Evolutionary conservation across 768 basidiomycete species (phyloP), one percentile per base, ranked within the genome.

Genomic region (Cyclocybe cylindracea): DNA sequence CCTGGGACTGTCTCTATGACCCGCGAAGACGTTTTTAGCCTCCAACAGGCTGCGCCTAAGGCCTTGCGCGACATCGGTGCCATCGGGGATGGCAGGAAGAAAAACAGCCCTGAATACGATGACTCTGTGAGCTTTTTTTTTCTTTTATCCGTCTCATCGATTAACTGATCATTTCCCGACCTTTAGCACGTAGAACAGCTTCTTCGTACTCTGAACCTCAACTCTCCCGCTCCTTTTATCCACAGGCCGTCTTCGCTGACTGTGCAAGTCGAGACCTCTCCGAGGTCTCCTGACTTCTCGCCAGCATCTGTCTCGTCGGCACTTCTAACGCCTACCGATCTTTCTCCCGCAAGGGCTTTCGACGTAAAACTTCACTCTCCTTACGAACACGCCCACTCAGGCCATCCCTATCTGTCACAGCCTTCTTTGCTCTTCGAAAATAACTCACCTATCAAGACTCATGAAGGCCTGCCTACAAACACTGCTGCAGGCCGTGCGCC

Each of bases 1-100:
- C 52, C 44, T 45, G 61, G 61, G 5, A 53, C 61, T 51, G 53
- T 60, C 32, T 58, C 70, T 48, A 65, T 75, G 51, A 76, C 64
- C 54, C 73, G 74, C 50, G 83, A 89, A 52, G 87, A 89, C 61
- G 78, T 87, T 49, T 89, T 90, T 58, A 87, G 86, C 3, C 76
- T 75, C 8, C 68, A 54, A 61, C 67, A 51, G 49, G 55, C 46
- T 54, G 60, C 59, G 32, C 55, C 59, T 43, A 56, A 55, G 18
- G 39, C 49, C 10, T 59, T 62, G 31, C 76, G 74, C 55, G 82
- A 80, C 57, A 74, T 90, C 44, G 88, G 89, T 5, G 87, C 87
- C 62, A 85, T 91, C 64, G 90, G 89, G 41, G 90, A 92, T 60
- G 89, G 89, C 11, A 80, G 87, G 58, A 88, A 84, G 69, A 84